Evolutionary conservation across 169 alveolate genomes (phyloP).

Genomic region (Condylostoma magnum): DNA sequence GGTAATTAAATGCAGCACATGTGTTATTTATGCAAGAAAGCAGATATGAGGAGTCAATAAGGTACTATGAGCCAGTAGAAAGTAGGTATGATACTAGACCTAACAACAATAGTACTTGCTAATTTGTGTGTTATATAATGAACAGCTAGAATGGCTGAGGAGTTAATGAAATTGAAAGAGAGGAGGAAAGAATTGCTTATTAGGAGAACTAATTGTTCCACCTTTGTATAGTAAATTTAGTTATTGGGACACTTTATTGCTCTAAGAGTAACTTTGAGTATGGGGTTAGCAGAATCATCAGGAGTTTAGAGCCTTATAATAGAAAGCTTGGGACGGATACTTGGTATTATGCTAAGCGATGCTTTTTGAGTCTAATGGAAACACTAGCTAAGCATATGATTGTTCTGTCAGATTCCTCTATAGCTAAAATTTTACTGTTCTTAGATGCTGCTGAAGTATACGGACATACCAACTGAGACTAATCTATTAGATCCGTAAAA

Average conservation of each 20-base stretch:
- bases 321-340: conserved; percentile 76
- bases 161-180: conserved; percentile 79
- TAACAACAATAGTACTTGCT: conserved; percentile 87
- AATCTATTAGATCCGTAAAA: conserved; percentile 61
- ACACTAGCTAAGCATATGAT: conserved; percentile 85
- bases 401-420: conserved; percentile 66
- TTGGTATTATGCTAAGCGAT: conserved; percentile 88
- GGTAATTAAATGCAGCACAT: conserved; percentile 89
- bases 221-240: conserved; percentile 87
- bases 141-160: conserved; percentile 86
- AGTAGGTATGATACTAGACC: conserved; percentile 62
- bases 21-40: conserved; percentile 85
- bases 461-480: conserved; percentile 63
- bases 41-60: conserved; percentile 52
- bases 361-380: conserved; percentile 84
- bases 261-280: conserved; percentile 85
- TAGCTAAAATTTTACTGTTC: conserved; percentile 70
- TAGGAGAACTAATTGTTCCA: conserved; percentile 74
- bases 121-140: conserved; percentile 89
- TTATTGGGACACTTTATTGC: conserved; percentile 88
- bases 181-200: conserved; percentile 72
- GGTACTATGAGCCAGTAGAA: conserved; percentile 86
- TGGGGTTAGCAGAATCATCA: conserved; percentile 85
- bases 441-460: conserved; percentile 77
- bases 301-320: conserved; percentile 80